Evolutionary conservation across 768 basidiomycete species (phyloP).

Genomic region (Sutorius australiensis): DNA sequence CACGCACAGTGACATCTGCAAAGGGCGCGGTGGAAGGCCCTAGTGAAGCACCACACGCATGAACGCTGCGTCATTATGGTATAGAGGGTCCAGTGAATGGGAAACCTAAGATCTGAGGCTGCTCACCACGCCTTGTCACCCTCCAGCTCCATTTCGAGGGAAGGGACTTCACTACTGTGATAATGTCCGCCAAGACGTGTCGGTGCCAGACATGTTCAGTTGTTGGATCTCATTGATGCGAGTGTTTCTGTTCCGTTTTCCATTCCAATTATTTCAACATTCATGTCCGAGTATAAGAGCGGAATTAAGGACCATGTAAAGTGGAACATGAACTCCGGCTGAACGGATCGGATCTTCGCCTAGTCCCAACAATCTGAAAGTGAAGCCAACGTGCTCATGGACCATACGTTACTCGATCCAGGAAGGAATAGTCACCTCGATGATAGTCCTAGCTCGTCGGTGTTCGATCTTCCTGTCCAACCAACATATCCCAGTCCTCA

Average conservation of each 20-base stretch:
- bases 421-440: constrained; percentile 11
- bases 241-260: not conserved
- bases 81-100: no score
- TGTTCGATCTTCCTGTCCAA: constrained; percentile 69
- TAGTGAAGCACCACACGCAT: not conserved
- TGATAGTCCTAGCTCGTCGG: constrained; percentile 64
- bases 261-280: not conserved
- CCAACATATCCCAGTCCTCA: constrained; percentile 16
- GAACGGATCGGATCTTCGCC: not conserved
- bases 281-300: not conserved
- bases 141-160: not conserved
- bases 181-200: not conserved
- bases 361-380: not conserved
- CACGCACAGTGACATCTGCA: not conserved
- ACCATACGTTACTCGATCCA: constrained; percentile 11
- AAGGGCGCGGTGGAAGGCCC: not conserved
- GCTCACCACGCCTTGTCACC: not conserved
- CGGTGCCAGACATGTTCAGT: not conserved
- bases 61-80: not conserved
- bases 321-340: not conserved
- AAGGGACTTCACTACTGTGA: not conserved
- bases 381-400: constrained; percentile 7
- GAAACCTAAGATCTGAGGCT: not conserved
- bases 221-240: not conserved
- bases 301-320: no score